These are phyloP conservation scores for Naganishia randhawae DNA, from an alignment of 768 basidiomycete species.

Conservation along the genomic window DNA sequence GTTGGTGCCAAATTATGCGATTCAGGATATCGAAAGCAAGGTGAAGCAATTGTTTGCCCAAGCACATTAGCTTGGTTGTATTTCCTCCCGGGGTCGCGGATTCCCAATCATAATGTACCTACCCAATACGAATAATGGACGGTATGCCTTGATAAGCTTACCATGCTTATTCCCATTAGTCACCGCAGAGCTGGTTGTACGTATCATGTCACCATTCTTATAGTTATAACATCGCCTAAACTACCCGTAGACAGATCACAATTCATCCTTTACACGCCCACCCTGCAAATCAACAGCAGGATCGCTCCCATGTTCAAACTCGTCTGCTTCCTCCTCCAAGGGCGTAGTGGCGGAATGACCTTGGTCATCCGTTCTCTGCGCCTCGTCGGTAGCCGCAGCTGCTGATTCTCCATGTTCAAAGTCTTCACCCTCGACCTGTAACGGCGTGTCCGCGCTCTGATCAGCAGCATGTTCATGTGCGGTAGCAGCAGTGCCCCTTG, in stretches of 20 bases:
- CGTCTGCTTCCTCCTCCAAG: constrained; percentile 28
- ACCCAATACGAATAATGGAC: too few relatives aligned
- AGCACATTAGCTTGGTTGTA: not conserved
- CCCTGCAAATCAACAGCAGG: constrained; percentile 8
- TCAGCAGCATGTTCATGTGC: constrained; percentile 5
- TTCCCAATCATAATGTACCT: too few relatives aligned
- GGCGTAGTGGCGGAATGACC: constrained; percentile 28
- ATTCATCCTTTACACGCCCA: constrained; percentile 18
- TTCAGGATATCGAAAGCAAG: constrained; percentile 20
- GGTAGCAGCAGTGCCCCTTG: not conserved
- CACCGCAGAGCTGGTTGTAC: too few relatives aligned
- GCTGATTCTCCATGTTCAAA: constrained; percentile 27
- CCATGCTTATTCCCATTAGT: too few relatives aligned
- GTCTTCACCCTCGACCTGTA: constrained; percentile 20
- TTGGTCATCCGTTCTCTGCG: not conserved
- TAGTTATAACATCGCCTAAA: not conserved
- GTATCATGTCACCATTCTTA: too few relatives aligned
- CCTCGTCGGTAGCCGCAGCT: not conserved
- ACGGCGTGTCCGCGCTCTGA: constrained; percentile 23
- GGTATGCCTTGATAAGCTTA: too few relatives aligned
- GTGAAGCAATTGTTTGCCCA: constrained; percentile 22
- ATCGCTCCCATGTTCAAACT: constrained; percentile 25
- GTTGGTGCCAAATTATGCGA: constrained; percentile 22
- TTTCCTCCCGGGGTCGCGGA: too few relatives aligned
- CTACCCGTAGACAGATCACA: not conserved